Conservation (phyloP, 2,329 filamentous ascomycete species). For the Pleurostoma richardsiae region DNA sequence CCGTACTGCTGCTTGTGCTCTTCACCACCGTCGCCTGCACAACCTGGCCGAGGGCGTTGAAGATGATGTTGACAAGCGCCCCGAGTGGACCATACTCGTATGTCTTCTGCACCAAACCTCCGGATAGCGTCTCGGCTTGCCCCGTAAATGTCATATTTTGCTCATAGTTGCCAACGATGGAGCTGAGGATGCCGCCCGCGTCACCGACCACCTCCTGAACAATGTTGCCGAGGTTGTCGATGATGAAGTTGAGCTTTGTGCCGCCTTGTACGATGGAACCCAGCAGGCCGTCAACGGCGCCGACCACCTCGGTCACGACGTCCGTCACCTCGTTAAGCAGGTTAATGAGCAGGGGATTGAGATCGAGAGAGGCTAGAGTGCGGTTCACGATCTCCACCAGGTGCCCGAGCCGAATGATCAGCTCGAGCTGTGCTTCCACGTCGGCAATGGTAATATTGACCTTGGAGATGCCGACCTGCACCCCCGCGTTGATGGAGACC, state of each 20-base stretch:
- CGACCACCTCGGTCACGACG: slow-evolving; percentile 47
- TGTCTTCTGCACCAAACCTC: slow-evolving; percentile 41
- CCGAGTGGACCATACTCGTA: slow-evolving; percentile 44
- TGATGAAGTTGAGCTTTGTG: slow-evolving; percentile 46
- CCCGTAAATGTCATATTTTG: slow-evolving; percentile 52
- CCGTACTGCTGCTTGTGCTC: slow-evolving; percentile 5
- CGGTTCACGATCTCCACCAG: slow-evolving; percentile 57
- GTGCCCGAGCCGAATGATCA: slow-evolving; percentile 55
- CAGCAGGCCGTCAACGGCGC: slow-evolving; percentile 52
- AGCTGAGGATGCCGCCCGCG: slow-evolving; percentile 36
- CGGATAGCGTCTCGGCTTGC: slow-evolving; percentile 23
- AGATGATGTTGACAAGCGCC: slow-evolving; percentile 48
- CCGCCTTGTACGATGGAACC: slow-evolving; percentile 53
- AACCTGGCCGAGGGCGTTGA: slow-evolving; percentile 49
- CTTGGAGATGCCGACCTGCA: slow-evolving; percentile 40
- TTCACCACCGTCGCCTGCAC: slow-evolving; percentile 38
- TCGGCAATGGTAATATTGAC: slow-evolving; percentile 59
- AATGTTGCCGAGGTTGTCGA: slow-evolving; percentile 60
- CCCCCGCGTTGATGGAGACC: slow-evolving; percentile 49
- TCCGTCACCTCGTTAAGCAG: slow-evolving; percentile 48
- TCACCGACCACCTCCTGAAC: slow-evolving; percentile 50
- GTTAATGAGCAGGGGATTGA: slow-evolving; percentile 56
- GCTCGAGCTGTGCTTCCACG: slow-evolving; percentile 52
- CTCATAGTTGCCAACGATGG: slow-evolving; percentile 53
- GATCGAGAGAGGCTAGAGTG: slow-evolving; percentile 52